Conservation (phyloP, 768 basidiomycete genomes). For the Serendipita sp. region DNA sequence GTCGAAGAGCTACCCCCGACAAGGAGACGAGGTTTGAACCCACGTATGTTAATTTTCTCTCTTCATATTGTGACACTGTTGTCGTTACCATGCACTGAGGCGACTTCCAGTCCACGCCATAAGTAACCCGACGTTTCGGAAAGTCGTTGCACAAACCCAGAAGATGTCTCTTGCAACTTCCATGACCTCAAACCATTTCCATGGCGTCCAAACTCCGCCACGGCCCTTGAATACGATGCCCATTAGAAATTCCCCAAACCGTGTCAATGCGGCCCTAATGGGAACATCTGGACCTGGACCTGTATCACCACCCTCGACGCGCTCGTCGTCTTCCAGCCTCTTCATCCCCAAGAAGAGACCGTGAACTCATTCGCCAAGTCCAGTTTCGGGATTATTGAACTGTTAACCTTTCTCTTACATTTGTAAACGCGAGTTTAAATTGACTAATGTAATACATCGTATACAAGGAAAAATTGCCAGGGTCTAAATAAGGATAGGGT, state of each 20-base stretch:
- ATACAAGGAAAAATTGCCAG: not conserved
- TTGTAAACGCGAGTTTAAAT: not conserved
- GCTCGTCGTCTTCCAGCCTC: not conserved
- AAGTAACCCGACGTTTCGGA: not conserved
- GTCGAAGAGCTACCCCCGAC: not conserved
- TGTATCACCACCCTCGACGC: not conserved
- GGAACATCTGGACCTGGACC: not conserved
- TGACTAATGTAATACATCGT: not conserved
- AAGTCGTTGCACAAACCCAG: not conserved
- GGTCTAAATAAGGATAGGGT: not conserved
- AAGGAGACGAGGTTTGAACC: not conserved
- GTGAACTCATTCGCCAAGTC: not conserved
- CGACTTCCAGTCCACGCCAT: not conserved
- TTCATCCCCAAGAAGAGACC: not conserved
- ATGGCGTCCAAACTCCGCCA: not conserved
- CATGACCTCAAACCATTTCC: not conserved
- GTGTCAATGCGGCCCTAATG: not conserved
- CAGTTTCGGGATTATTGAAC: not conserved
- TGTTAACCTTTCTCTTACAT: not conserved
- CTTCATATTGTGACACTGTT: too few relatives aligned
- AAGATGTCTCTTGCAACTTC: not conserved
- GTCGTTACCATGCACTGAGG: not conserved
- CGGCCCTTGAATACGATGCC: not conserved
- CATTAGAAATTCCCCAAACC: not conserved
- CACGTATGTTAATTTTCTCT: not conserved